Evolutionary conservation across 495 filamentous ascomycete genomes (phyloP).

Genomic region (Lichina pygmaea): DNA sequence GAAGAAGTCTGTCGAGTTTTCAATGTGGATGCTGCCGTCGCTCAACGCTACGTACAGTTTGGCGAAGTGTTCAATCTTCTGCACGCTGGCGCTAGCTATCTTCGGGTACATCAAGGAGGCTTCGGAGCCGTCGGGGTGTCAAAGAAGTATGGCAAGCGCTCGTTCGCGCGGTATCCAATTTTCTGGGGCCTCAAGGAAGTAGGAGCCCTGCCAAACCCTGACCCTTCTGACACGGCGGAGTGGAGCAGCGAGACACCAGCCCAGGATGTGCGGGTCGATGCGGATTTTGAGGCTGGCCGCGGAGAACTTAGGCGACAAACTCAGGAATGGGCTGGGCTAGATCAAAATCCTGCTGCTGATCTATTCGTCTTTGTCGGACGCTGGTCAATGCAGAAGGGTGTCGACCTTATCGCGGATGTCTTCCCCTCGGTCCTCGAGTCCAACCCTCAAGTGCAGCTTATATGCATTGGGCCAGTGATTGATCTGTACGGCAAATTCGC

Average conservation of each 20-base stretch:
- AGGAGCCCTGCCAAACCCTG: conserved; percentile 45
- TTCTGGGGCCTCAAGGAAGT: conserved; percentile 52
- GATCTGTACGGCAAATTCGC: conserved; percentile 60
- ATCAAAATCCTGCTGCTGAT: conserved; percentile 37
- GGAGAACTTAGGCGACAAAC: conserved; percentile 34
- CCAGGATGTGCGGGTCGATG: conserved; percentile 22
- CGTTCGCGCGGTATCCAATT: conserved; percentile 49
- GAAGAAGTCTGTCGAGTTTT: conserved; percentile 47
- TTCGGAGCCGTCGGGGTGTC: conserved; percentile 54
- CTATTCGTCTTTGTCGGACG: conserved; percentile 55
- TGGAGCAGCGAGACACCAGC: conserved; percentile 11
- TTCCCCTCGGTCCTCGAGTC: conserved; percentile 43
- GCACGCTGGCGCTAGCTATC: conserved; percentile 43
- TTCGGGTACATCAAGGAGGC: conserved; percentile 44
- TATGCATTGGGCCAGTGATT: conserved; percentile 47
- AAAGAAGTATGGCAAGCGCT: conserved; percentile 41
- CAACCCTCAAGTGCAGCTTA: conserved; percentile 36
- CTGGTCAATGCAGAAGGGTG: conserved; percentile 56
- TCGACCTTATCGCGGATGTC: conserved; percentile 55
- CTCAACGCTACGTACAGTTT: conserved; percentile 33
- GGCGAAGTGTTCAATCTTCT: conserved; percentile 46
- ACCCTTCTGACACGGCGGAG: conserved; percentile 34
- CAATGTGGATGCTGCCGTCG: conserved; percentile 25
- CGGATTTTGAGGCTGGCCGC: conserved; percentile 26
- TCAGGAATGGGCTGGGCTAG: conserved; percentile 50